Evolutionary conservation across 345 rosid species (phyloP), one percentile per base, ranked within the genome.

Genomic region (Eutrema heterophyllum): DNA sequence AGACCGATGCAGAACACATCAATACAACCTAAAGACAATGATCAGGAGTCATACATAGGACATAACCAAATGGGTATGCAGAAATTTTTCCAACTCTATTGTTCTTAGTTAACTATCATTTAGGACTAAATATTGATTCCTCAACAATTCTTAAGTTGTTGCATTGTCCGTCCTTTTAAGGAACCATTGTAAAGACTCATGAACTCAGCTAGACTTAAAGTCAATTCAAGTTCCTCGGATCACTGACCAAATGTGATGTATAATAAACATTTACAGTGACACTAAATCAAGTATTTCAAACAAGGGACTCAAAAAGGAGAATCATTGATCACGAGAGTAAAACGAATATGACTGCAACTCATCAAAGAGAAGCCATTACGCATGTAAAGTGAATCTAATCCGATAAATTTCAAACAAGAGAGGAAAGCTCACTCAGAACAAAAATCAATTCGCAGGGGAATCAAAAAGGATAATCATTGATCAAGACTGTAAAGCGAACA

Each of bases 301-400:
- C 62, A 72, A 61, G 52, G 39, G 35, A 60, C 75, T 60, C 53
- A 30, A 16, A 39, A 72, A 50, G 50, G 24, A 30, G 48, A 4
- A 8, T 16, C 21, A 27, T 13, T 48, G 32, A 51, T 38, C 11
- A 48, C 29, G 41, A 26, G 39, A 71, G 49, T 48, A n/a, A 14
- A 27, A 60, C 38, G 40, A 27, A 51, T 38, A 48, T 38, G 67
- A 50, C 15, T 12, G 48, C 39, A 71, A 49, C 67, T 63, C 46
- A 64, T 46, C 48, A 64, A 45, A 64, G 49, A 56, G 13, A 52
- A 14, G 55, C 30, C 48, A 51, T 71, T 29, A 29, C 30, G 30
- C 29, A 9, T 49, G 5, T 58, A 27, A 5, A 10, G 6, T 39
- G 6, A 43, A 43, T 59, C 46, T 32, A 56, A 57, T 41, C 48